Evolutionary conservation across 805 yeast genomes (phyloP).

Genomic region (Isabelozyma heimii): DNA sequence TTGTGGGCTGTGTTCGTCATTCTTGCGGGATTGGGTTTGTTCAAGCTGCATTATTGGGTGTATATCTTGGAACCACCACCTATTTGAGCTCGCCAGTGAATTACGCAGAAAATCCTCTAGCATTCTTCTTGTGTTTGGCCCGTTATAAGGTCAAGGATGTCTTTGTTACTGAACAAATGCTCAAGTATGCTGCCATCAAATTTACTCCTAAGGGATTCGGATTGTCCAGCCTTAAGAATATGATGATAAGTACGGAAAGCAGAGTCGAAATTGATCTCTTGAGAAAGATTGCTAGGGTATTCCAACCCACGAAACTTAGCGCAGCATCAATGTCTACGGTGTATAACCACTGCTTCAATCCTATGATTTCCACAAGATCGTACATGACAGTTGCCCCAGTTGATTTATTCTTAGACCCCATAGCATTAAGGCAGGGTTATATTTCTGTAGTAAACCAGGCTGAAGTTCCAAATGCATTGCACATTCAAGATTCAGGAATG

Average conservation of each 20-base stretch:
- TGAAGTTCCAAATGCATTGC: slow-evolving; percentile 65
- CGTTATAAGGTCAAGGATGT: slow-evolving; percentile 82
- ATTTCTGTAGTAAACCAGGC: slow-evolving; percentile 75
- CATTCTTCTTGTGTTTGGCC: slow-evolving; percentile 67
- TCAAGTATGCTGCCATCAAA: slow-evolving; percentile 65
- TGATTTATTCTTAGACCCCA: slow-evolving; percentile 81
- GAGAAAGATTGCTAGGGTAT: slow-evolving; percentile 56
- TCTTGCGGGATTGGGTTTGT: slow-evolving; percentile 84
- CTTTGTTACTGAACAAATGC: slow-evolving; percentile 79
- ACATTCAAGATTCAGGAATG: slow-evolving; percentile 91
- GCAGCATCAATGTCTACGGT: slow-evolving; percentile 72
- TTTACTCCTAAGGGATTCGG: slow-evolving; percentile 60
- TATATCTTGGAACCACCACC: slow-evolving; percentile 83
- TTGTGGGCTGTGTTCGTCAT: slow-evolving; percentile 85
- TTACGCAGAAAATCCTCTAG: slow-evolving; percentile 69
- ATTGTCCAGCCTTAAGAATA: slow-evolving; percentile 65
- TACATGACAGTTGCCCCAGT: slow-evolving; percentile 87
- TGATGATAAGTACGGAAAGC: slow-evolving; percentile 77
- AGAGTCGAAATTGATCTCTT: slow-evolving; percentile 68
- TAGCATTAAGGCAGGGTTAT: slow-evolving; percentile 86
- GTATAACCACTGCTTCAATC: slow-evolving; percentile 77
- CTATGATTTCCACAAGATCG: slow-evolving; percentile 80
- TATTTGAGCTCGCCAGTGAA: slow-evolving; percentile 75
- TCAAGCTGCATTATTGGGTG: slow-evolving; percentile 80
- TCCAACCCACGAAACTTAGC: slow-evolving; percentile 62